Evolutionary conservation across 768 basidiomycete species (phyloP), one percentile per base, ranked within the genome.

Genomic region (Pisolithus orientalis): DNA sequence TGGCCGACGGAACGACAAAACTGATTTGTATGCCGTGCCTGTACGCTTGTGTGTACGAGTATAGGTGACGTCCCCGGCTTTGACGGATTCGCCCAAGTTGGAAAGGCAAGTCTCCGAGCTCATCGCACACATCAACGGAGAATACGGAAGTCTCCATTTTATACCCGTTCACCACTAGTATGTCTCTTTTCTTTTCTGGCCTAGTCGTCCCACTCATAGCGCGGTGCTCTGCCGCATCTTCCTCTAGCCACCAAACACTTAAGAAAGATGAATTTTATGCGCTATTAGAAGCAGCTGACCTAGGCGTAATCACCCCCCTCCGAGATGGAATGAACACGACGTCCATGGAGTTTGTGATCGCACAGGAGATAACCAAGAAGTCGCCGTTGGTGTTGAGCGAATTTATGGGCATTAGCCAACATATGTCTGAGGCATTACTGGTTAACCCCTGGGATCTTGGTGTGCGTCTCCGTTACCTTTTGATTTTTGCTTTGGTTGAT

Each of bases 241-340:
- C 28, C 9, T 44, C 7, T 60, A 95, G 93, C 73, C 95, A 99
- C 70, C 95, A 99, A 71, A 85, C 90, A 1, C 83, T 99, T 62
- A 95, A 95, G 69, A 91, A 93, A 68, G 93, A 98, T 70, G 95
- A 99, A 66, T 99, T 96, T 69, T 97, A 97, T 69, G 95, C 93
- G 0, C 78, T 99, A 11, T 75, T 99, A 37, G 85, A 84, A 51
- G 94, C 91, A 4, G 94, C 95, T 6, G 94, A 97, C 65, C 78
- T 98, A 11, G 95, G 87, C 14, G 85, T 98, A 39, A 95, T 97
- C 68, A 97, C 95, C 0, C 92, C 94, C 1, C 77, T 97, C 6
- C 83, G 95, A 32, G 95, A 99, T 64, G 96, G 95, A 6, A 98
- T 98, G 96, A 99, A 99, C 76, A 97, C 95, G 13, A 96, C 94